phyloP scores from a whole-genome alignment of 1,284 basidiomycete species.

The Thelephora terrestris region DNA sequence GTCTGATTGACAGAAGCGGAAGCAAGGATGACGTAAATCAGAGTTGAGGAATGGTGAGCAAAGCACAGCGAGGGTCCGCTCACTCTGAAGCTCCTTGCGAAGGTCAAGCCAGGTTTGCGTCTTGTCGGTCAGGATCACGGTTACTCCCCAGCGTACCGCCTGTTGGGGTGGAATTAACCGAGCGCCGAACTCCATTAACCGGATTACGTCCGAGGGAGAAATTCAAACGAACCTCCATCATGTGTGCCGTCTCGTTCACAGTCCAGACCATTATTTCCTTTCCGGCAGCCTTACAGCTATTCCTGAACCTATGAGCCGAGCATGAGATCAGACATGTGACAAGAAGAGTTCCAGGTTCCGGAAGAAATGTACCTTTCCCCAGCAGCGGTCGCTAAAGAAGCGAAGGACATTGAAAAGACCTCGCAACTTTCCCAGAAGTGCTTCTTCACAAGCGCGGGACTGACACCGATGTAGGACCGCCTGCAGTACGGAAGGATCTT shows the following conservation, averaged over 20 bases:
- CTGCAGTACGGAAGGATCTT: conserved; percentile 72
- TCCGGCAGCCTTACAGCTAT: conserved; percentile 67
- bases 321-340: neutral
- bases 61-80: conserved; percentile 15
- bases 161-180: conserved; percentile 16
- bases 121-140: conserved; percentile 84
- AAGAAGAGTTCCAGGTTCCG: neutral
- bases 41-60: neutral
- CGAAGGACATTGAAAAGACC: conserved; percentile 84
- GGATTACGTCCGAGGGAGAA: too few relatives aligned
- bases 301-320: conserved; percentile 48
- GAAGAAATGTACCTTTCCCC: conserved; percentile 45
- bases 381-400: conserved; percentile 62
- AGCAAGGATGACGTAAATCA: conserved; percentile 2
- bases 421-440: conserved; percentile 91
- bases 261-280: conserved; percentile 97
- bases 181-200: too few relatives aligned
- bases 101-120: conserved; percentile 73
- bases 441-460: conserved; percentile 56
- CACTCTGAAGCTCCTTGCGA: conserved; percentile 56
- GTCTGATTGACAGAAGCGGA: conserved; percentile 25
- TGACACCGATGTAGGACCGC: conserved; percentile 80
- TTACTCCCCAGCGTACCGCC: conserved; percentile 87
- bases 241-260: conserved; percentile 83
- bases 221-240: conserved; percentile 73